Evolutionary conservation across 345 rosid genomes (phyloP), one percentile per base, ranked within the genome.

Genomic region (Eucalyptus cloeziana): DNA sequence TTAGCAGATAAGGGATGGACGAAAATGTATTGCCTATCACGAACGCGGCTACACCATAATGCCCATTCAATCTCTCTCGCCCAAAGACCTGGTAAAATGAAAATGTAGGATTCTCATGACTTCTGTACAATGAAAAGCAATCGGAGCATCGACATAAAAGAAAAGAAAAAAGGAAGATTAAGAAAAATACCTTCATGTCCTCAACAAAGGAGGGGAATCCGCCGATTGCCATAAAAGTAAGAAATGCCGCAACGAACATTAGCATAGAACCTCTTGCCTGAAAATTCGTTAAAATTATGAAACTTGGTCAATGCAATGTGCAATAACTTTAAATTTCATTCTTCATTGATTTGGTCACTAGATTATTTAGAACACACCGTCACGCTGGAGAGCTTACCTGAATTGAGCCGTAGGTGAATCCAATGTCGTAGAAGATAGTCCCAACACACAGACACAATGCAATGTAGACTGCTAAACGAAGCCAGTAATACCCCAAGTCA

Each of bases 141-240:
- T 8, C 25, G 49, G 64, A 24, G n/a, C 43, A 67, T 85, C 47
- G 7, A 13, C 15, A 15, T 52, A 62, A 15, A 19, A 19, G 7
- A 83, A 60, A 60, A 27, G 31, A 30, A 21, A 50, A 33, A 52
- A 52, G 24, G 21, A 30, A 12, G 37, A 86, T 12, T n/a, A 13
- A 47, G 13, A 27, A 30, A 50, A 47, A 3, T 76, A 93, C 94
- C 94, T 94, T 94, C 94, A 94, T 92, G 30, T 95, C 96, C 79
- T 95, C 95, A 15, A 95, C 94, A 89, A 95, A 95, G 62, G 95
- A 94, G 64, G 95, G 95, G 88, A 93, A 95, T 81, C 95, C 96
- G 21, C 95, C 94, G 16, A 93, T 92, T 40, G 95, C 86, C 96
- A 94, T 93, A 89, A 93, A 93, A 11, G 95, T 94, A 50, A 94